phyloP scores from a whole-genome alignment of 106 monocot genomes.

The Apostasia ramifera region DNA sequence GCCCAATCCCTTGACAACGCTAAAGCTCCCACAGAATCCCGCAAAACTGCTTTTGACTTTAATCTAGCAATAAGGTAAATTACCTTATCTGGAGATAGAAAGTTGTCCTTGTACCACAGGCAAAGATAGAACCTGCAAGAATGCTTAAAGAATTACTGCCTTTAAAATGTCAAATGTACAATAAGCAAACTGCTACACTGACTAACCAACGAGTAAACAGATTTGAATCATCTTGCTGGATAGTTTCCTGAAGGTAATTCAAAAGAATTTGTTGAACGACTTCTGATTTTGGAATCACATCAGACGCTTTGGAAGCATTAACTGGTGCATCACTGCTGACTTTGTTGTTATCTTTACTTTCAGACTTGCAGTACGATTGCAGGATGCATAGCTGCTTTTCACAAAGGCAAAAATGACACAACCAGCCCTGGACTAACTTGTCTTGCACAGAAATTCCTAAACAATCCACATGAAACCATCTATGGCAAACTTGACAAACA shows the following conservation, averaged over 20 bases:
- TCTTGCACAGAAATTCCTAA: slow-evolving; percentile 55
- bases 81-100: slow-evolving; percentile 50
- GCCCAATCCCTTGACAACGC: slow-evolving; percentile 67
- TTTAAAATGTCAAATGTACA: slow-evolving; percentile 3
- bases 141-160: slow-evolving; percentile 5
- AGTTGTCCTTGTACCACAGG: slow-evolving; percentile 83
- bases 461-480: slow-evolving; percentile 88
- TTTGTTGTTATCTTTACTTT: slow-evolving; percentile 35
- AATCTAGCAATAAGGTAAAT: slow-evolving; percentile 72
- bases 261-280: slow-evolving; percentile 83
- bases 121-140: slow-evolving; percentile 90
- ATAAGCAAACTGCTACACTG: neutral
- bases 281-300: slow-evolving; percentile 34
- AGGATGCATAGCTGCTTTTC: slow-evolving; percentile 65
- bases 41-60: slow-evolving; percentile 71
- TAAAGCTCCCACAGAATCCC: slow-evolving; percentile 44
- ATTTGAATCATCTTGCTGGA: slow-evolving; percentile 60
- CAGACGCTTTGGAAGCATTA: slow-evolving; percentile 14
- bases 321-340: slow-evolving; percentile 14
- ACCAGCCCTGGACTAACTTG: slow-evolving; percentile 55
- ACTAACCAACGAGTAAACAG: slow-evolving; percentile 84
- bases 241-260: slow-evolving; percentile 71
- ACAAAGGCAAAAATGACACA: slow-evolving; percentile 75
- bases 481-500: slow-evolving; percentile 58
- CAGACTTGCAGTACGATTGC: slow-evolving; percentile 50